Percentiles rank a stretch among this genome's conserved stretches.
These are phyloP conservation scores for Fusarium mexicanum DNA, from an alignment of 2,329 filamentous ascomycete genomes.

Conservation along the genomic window DNA sequence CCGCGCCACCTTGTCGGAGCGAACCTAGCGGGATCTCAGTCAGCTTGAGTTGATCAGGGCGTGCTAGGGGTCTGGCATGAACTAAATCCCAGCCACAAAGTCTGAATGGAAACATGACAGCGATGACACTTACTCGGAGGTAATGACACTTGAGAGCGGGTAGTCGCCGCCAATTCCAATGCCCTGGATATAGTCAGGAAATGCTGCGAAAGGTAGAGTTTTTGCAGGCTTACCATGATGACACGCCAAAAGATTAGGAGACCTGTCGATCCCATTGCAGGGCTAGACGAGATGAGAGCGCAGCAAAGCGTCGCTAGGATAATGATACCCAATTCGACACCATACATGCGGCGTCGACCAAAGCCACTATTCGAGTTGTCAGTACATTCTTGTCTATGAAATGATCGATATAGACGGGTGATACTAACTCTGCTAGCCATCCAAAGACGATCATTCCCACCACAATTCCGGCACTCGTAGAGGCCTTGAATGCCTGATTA, in stretches of 20 bases:
- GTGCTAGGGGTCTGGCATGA: background rate
- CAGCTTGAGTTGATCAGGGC: conserved; percentile 9
- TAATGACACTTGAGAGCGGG: conserved; percentile 79
- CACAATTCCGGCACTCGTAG: conserved; percentile 81
- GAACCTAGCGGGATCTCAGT: conserved; percentile 61
- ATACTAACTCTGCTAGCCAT: conserved; percentile 72
- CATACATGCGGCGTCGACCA: conserved; percentile 85
- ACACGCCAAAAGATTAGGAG: conserved; percentile 79
- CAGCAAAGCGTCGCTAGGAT: conserved; percentile 76
- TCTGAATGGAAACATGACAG: background rate
- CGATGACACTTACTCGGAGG: conserved; percentile 67
- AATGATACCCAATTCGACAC: conserved; percentile 78
- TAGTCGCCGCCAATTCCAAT: conserved; percentile 86
- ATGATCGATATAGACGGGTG: background rate
- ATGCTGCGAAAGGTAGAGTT: background rate
- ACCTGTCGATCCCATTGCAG: conserved; percentile 67
- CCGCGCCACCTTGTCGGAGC: conserved; percentile 84
- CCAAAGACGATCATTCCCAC: conserved; percentile 82
- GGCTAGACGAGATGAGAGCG: conserved; percentile 69
- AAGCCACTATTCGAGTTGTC: conserved; percentile 56
- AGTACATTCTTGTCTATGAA: conserved; percentile 8
- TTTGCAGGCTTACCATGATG: conserved; percentile 64
- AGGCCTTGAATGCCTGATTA: conserved; percentile 82
- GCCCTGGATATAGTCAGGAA: conserved; percentile 54
- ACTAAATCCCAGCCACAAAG: conserved; percentile 24